Conservation (phyloP, 495 filamentous ascomycete genomes). For the Hypoxylon cercidicola region DNA sequence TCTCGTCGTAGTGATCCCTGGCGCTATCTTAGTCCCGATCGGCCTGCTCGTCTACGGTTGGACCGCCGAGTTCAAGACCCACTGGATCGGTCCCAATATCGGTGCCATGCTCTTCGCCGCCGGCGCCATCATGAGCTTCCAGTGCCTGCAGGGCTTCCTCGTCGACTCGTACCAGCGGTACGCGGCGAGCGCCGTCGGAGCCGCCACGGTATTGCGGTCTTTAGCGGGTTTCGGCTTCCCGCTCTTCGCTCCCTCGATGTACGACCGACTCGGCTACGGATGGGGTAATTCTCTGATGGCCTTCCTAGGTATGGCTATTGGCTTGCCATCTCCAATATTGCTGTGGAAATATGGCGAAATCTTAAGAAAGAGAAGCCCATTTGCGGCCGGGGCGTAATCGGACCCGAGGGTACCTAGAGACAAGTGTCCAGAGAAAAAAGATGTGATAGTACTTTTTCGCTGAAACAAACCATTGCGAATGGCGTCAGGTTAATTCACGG, state of each 20-base stretch:
- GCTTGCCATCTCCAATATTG: slow-evolving; percentile 61
- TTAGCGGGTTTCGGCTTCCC: slow-evolving; percentile 81
- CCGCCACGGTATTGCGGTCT: slow-evolving; percentile 72
- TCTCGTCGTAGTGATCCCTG: slow-evolving; percentile 52
- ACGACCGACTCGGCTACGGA: slow-evolving; percentile 62
- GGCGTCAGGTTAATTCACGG: neutral
- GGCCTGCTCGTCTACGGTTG: slow-evolving; percentile 81
- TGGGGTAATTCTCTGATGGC: slow-evolving; percentile 68
- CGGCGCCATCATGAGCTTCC: slow-evolving; percentile 72
- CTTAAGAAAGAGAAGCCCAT: slow-evolving; percentile 68
- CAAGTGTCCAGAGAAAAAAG: neutral
- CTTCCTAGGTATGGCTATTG: slow-evolving; percentile 60
- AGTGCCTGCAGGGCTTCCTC: slow-evolving; percentile 78
- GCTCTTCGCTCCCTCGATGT: slow-evolving; percentile 77
- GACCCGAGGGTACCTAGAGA: too few relatives aligned
- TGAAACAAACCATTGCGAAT: neutral
- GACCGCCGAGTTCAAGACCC: slow-evolving; percentile 67
- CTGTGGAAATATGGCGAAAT: slow-evolving; percentile 61
- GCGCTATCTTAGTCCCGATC: slow-evolving; percentile 66
- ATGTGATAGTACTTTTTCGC: neutral
- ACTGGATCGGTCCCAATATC: slow-evolving; percentile 81
- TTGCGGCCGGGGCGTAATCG: slow-evolving; percentile 61
- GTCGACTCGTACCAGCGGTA: slow-evolving; percentile 81
- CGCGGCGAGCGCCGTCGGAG: slow-evolving; percentile 77
- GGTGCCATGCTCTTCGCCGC: slow-evolving; percentile 68